Base-by-base conservation (phyloP, 192 early-diverging fungal species). In the Mortierella hygrophila region DNA sequence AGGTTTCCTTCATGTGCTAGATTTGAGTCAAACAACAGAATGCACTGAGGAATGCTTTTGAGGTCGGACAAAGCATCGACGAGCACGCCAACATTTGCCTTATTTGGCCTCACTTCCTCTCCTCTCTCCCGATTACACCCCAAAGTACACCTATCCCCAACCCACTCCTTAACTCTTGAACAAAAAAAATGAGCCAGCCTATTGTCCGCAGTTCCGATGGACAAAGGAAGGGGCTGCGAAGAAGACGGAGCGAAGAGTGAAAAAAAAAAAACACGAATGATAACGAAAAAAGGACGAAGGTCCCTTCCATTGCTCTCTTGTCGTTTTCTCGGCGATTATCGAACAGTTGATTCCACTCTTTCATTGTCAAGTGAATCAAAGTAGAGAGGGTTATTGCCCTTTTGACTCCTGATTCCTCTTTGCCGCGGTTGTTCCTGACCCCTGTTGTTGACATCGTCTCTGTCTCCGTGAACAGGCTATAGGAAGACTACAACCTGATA, bases 1-100 rank as follows among this genome's bases (percentile, higher is more conserved):
- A 21, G 18, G 49, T 52, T 21, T 23, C 6, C 23, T 60, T 60
- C 55, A 60, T 60, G 26, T 60, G 55, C 55, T 26, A 26, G 55
- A 26, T 52, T 1, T 21, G 55, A 26, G 55, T n/a, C n/a, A 57
- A 57, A 10, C 8, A 57, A 6, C 7, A 57, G 18, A 57, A 57
- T 57, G 8, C 55, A 57, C 55, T 57, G 9, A 26, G 55, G 55
- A 57, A 57, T 26, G 55, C 13, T 65, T 65, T 65, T 26, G 60
- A 11, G 60, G n/a, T 26, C 60, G 60, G 55, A 57, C 55, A 57
- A 57, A 32, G n/a, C 35, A 13, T 65, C 26, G 60, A 65, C n/a
- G 60, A 65, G 60, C 60, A 35, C 29, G 60, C 60, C 60, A 65
- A 65, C 2, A 65, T 65, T 65, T 65, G 60, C 60, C 60, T 65